Evolutionary conservation across 306 rosid genomes (phyloP), one percentile per base, ranked within the genome.

Genomic region (Spatholobus suberectus): DNA sequence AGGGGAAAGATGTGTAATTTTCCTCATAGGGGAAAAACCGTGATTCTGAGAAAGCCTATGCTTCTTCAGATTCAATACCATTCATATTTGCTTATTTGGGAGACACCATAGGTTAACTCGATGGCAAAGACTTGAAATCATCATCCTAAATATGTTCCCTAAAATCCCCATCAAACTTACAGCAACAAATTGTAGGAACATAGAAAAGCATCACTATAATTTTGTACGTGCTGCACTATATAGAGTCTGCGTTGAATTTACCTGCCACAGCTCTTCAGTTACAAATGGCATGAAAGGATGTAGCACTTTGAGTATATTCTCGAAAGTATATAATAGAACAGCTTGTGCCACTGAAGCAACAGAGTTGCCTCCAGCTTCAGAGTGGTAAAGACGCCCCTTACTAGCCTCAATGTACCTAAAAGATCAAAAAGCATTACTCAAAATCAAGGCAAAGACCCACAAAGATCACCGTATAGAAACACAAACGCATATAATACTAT

Each of bases 221-320:
- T 66, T 27, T 69, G 41, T 34, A 5, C 0, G 18, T 49, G 68
- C 40, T 14, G 63, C 29, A 15, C 8, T 29, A 72, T 29, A 15
- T 44, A 47, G 77, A 35, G 26, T 54, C 47, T 4, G 58, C 24
- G 54, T 32, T 52, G 17, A 29, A 67, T 65, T 79, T 83, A 92
- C 99, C 99, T 95, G 99, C 99, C 99, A 95, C 61, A 95, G 88
- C 86, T 93, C 99, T 88, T 92, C 99, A 10, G 99, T 95, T 68
- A 95, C 98, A 69, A 95, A 95, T 54, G 99, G 99, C 99, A 95
- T 95, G 87, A 95, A 95, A 40, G 99, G 99, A 80, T 93, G 99
- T 67, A 95, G 86, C 71, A 93, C 83, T 86, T 90, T 92, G 77
- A 95, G 97, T 78, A 95, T 86, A 87, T 92, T 93, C 78, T 90